Evolutionary conservation across 345 rosid genomes (phyloP).

Genomic region (Cochlearia excelsa): DNA sequence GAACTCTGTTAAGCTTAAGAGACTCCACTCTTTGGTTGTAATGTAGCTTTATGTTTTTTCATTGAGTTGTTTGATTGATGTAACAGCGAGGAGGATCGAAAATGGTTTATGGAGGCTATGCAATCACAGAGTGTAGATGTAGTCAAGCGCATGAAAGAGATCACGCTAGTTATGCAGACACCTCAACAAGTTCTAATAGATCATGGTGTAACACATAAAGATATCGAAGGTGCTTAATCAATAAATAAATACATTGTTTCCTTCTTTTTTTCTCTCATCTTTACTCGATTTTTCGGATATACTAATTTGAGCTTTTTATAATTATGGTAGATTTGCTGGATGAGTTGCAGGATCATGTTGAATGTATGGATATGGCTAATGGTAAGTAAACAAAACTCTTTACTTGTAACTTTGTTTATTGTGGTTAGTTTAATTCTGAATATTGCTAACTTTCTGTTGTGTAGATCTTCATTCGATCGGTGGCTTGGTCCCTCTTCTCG

Average conservation of each 20-base stretch:
- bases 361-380: constrained; percentile 35
- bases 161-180: constrained; percentile 73
- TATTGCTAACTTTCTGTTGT: no score
- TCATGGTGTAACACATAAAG: constrained; percentile 64
- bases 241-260: not conserved
- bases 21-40: not conserved
- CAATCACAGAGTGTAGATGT: constrained; percentile 78
- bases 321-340: constrained; percentile 29
- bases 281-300: not conserved
- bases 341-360: constrained; percentile 37
- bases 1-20: not conserved
- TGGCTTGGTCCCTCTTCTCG: constrained; percentile 32
- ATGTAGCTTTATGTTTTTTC: not conserved
- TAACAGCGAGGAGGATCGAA: constrained; percentile 79
- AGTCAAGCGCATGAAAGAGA: constrained; percentile 84
- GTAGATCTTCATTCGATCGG: constrained; percentile 28
- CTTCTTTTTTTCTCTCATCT: not conserved
- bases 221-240: constrained; percentile 51
- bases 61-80: not conserved
- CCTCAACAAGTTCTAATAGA: constrained; percentile 67
- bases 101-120: constrained; percentile 94
- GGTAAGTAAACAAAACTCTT: constrained; percentile 14
- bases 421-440: no score
- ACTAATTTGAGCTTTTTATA: not conserved
- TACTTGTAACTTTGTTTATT: not conserved